These are phyloP conservation scores for Rhododendron simsii DNA, from an alignment of 148 eudicot genomes.

Conservation along the genomic window DNA sequence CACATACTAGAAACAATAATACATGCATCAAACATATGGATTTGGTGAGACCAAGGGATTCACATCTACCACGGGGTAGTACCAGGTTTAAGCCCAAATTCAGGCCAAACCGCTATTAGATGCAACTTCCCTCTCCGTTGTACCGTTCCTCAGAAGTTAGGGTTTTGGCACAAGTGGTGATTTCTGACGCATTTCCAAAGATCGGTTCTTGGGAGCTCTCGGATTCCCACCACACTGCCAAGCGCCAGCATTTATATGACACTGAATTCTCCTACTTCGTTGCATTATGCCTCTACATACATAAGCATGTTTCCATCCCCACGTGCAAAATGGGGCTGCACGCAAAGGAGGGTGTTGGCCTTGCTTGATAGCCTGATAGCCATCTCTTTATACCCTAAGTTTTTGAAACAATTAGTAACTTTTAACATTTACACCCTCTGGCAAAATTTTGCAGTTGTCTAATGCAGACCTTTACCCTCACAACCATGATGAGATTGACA, in stretches of 20 bases:
- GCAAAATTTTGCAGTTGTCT: conserved; percentile 46
- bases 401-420: background rate
- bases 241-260: background rate
- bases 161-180: background rate
- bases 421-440: background rate
- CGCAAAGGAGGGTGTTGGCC: background rate
- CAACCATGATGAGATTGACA: conserved; percentile 90
- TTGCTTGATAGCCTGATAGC: background rate
- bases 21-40: background rate
- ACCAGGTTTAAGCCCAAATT: background rate
- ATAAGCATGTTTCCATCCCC: background rate
- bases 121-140: background rate
- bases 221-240: background rate
- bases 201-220: background rate
- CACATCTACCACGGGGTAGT: background rate
- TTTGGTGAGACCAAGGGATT: background rate
- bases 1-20: background rate
- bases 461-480: conserved; percentile 64
- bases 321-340: background rate
- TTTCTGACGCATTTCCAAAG: background rate
- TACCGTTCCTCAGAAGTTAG: background rate
- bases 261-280: background rate
- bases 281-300: background rate
- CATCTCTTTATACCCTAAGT: background rate
- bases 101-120: background rate